Conservation (phyloP, 108 stramenopile genomes). For the Pseudonitzschia pungens region DNA sequence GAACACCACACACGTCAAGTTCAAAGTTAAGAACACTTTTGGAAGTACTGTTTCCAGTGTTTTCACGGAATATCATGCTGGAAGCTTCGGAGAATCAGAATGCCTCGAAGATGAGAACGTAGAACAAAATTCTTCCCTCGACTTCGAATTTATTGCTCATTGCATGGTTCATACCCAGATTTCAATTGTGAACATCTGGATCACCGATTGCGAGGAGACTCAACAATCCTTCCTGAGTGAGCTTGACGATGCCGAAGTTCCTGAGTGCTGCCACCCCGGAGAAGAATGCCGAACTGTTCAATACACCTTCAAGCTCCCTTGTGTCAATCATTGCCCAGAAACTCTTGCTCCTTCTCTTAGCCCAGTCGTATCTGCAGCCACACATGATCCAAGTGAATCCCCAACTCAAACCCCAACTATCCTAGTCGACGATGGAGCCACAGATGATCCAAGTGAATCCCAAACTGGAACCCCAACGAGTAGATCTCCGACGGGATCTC, state of each 20-base stretch:
- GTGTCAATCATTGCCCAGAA: conserved; percentile 16
- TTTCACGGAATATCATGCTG: conserved; percentile 26
- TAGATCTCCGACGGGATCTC: no score
- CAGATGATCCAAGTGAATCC: no score
- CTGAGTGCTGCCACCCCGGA: conserved; percentile 22
- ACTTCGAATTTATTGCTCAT: not conserved
- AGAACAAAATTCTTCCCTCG: not conserved
- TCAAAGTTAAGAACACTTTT: conserved; percentile 22
- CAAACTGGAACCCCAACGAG: no score
- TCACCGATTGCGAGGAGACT: not conserved
- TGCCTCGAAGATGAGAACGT: conserved; percentile 24
- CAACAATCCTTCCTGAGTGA: not conserved
- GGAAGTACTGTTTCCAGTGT: conserved; percentile 6
- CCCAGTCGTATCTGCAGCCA: no score
- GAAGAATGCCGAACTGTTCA: conserved; percentile 16
- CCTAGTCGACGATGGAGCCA: no score
- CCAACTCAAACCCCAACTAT: no score
- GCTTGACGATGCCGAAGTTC: conserved; percentile 18
- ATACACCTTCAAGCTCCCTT: conserved; percentile 24
- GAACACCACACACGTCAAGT: conserved; percentile 15
- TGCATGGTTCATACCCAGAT: conserved; percentile 10
- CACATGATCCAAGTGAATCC: no score
- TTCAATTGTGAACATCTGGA: conserved; percentile 13
- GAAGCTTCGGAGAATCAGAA: conserved; percentile 9
- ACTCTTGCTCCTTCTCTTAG: no score